Evolutionary conservation across 1,284 basidiomycete genomes (phyloP).

Genomic region (Ustilago bromivora): DNA sequence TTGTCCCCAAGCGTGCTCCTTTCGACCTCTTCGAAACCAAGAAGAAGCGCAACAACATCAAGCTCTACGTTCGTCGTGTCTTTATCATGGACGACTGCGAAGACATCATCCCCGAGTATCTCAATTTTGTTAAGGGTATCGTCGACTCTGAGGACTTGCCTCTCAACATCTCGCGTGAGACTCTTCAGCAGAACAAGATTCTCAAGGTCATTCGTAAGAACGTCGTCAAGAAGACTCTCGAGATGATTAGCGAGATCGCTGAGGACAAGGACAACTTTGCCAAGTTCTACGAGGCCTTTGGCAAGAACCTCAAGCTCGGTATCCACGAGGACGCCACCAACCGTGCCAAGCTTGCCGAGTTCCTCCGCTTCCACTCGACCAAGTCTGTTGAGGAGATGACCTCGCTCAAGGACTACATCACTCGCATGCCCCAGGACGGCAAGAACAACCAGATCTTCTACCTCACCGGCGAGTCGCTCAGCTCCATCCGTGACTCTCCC

Average conservation of each 20-base stretch:
- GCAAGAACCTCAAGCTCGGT: constrained; percentile 78
- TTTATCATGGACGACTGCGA: constrained; percentile 99
- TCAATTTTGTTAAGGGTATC: constrained; percentile 95
- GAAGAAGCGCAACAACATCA: constrained; percentile 99
- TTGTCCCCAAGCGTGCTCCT: constrained; percentile 81
- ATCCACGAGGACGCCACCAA: constrained; percentile 99
- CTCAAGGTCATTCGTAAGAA: constrained; percentile 93
- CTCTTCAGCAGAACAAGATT: constrained; percentile 99
- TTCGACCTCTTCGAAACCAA: constrained; percentile 99
- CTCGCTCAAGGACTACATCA: constrained; percentile 99
- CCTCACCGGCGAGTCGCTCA: constrained; percentile 96
- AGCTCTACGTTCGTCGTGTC: constrained; percentile 99
- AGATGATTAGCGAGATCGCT: constrained; percentile 93
- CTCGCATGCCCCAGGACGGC: constrained; percentile 98
- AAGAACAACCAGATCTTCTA: constrained; percentile 94
- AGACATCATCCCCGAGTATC: constrained; percentile 99
- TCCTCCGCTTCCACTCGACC: constrained; percentile 98
- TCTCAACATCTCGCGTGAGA: constrained; percentile 99
- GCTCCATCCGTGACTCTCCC: constrained; percentile 90
- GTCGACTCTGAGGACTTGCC: constrained; percentile 99
- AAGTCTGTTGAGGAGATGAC: constrained; percentile 92
- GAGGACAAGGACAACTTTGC: constrained; percentile 99
- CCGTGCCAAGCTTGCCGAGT: constrained; percentile 98
- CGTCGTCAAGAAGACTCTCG: constrained; percentile 96
- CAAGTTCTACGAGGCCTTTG: constrained; percentile 93